These are phyloP conservation scores for Colletotrichum lindemuthianum DNA, from an alignment of 2,329 filamentous ascomycete genomes.

Conservation along the genomic window DNA sequence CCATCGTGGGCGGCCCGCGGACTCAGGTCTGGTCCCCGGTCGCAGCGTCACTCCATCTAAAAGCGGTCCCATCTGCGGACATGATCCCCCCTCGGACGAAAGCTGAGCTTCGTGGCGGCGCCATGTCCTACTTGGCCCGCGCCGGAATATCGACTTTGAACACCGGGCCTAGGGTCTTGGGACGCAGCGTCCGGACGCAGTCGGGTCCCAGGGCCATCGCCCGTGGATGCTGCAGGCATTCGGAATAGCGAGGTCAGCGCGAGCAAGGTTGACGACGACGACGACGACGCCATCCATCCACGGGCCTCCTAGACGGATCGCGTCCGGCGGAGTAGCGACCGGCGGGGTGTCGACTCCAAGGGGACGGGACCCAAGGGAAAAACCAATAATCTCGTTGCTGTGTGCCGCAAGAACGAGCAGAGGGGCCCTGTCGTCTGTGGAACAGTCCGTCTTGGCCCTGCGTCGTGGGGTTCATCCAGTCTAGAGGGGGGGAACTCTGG, in stretches of 20 bases:
- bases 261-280: neutral
- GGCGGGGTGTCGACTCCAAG: neutral
- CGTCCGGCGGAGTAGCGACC: conserved; percentile 19
- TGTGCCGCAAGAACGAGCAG: conserved; percentile 14
- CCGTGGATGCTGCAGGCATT: conserved; percentile 7
- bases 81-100: conserved; percentile 21
- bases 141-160: conserved; percentile 13
- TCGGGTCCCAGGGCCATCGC: neutral
- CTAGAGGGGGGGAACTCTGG: no score
- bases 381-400: conserved; percentile 8
- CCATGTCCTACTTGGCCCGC: conserved; percentile 23
- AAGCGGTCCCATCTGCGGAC: conserved; percentile 12
- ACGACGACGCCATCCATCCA: neutral
- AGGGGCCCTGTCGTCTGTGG: conserved; percentile 20
- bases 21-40: neutral
- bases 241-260: conserved; percentile 28
- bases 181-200: conserved; percentile 6
- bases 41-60: neutral
- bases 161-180: conserved; percentile 3
- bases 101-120: conserved; percentile 26
- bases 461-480: conserved; percentile 25
- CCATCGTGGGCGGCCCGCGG: conserved; percentile 1
- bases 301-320: conserved; percentile 9
- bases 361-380: neutral
- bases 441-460: conserved; percentile 31